Conservation (phyloP, 441 rosid species). For the Rhodomyrtus psidioides region DNA sequence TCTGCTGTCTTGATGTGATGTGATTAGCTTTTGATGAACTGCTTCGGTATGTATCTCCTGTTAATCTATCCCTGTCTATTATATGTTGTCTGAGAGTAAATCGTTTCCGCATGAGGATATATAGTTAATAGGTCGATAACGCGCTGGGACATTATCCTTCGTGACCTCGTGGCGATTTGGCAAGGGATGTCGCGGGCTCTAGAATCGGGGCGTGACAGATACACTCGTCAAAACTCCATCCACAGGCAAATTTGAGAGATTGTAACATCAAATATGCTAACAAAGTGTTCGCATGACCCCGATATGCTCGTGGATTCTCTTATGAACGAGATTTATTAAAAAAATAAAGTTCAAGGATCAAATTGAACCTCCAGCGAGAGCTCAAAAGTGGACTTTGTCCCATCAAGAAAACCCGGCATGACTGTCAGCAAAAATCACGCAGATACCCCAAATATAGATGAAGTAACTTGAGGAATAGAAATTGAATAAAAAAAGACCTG, state of each 20-base stretch:
- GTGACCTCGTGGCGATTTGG: too few species aligned
- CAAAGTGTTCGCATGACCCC: background rate
- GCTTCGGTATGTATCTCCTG: too few species aligned
- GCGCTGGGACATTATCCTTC: too few species aligned
- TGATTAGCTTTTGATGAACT: too few species aligned
- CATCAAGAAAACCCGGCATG: background rate
- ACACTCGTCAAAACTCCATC: background rate
- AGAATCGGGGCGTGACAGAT: too few species aligned
- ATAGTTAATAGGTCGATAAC: too few species aligned
- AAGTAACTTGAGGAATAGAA: background rate
- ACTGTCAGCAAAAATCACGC: background rate
- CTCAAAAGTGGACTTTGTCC: background rate
- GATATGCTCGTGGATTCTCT: background rate
- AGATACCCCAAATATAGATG: background rate
- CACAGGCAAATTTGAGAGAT: background rate
- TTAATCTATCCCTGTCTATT: too few species aligned
- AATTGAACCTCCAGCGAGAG: background rate
- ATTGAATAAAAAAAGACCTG: background rate
- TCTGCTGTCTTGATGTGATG: too few species aligned
- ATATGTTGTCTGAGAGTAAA: too few species aligned
- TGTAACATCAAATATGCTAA: background rate
- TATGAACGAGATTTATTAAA: background rate
- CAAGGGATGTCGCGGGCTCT: too few species aligned
- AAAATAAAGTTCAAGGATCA: background rate
- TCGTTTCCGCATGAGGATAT: too few species aligned